Evolutionary conservation across 176 grass and related monocot species (phyloP), one percentile per base, ranked within the genome.

Genomic region (Oryza officinalis): DNA sequence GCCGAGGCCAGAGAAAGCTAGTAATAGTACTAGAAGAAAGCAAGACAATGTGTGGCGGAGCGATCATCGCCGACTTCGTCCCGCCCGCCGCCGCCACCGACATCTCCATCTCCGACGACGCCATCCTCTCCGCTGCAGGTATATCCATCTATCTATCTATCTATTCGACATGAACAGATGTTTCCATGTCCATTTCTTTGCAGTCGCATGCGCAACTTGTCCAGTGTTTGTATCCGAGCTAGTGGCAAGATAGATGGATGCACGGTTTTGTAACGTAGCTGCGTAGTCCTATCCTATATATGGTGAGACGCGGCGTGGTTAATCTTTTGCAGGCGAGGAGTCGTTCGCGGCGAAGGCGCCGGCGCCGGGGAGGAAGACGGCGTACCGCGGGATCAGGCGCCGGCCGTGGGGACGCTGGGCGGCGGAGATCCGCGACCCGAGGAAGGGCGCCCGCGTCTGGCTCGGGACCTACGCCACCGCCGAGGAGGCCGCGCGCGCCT

Each of bases 371-470:
- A 59, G 87, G 72, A 89, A 87, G 89, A 94, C 71, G 69, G 83
- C 76, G 72, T 97, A 94, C 80, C 87, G 94, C 1, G 94, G 94
- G 3, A 93, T 97, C 65, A 61, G 94, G 52, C 85, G 91, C 20
- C 91, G 94, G 2, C 94, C 94, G 0, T 94, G 91, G 94, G 94
- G 94, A 27, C 91, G 90, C 10, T 97, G 89, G 89, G 94, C 94
- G n/a, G 94, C 94, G 83, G 94, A 97, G 91, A 97, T 97, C 82
- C 89, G 94, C 10, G 94, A 97, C 89, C 94, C 94, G 23, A 71
- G 87, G 26, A 97, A 91, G 76, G 92, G 91, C 84, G 84, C 86
- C 12, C 89, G 94, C 75, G 91, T 97, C 13, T 97, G 94, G 94
- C 94, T 97, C 0, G 94, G 94, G 18, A 97, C 94, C 76, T 97